Evolutionary conservation across 352 stramenopile genomes (phyloP).

Genomic region (Lagenidium sp.): DNA sequence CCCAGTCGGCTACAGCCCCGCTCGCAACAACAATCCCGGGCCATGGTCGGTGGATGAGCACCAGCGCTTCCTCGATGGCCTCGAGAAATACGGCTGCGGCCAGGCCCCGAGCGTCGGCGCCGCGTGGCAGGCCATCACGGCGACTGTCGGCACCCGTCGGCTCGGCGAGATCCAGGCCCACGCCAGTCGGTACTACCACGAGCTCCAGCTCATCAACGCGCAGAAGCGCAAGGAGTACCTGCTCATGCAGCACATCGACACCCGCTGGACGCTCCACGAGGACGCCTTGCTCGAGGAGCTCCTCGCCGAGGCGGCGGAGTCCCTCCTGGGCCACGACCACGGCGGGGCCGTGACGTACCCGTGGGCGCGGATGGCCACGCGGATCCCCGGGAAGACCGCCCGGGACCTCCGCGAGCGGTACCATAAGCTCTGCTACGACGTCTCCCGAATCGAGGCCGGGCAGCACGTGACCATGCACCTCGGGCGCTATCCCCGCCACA

Average conservation of each 20-base stretch:
- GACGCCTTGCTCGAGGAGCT: conserved; percentile 58
- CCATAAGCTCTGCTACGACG: conserved; percentile 67
- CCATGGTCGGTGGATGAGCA: conserved; percentile 58
- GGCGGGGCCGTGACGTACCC: conserved; percentile 25
- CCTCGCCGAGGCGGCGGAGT: conserved; percentile 34
- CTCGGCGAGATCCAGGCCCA: conserved; percentile 18
- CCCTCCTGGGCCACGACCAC: too few species aligned
- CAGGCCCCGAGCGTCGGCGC: conserved; percentile 25
- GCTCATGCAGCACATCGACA: conserved; percentile 43
- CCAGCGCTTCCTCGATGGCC: conserved; percentile 46
- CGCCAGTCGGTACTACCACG: conserved; percentile 23
- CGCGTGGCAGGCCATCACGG: conserved; percentile 51
- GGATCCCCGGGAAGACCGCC: conserved; percentile 37
- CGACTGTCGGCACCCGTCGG: conserved; percentile 39
- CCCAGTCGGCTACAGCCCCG: neutral
- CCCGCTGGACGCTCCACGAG: conserved; percentile 49
- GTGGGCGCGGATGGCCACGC: conserved; percentile 48
- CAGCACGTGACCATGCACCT: conserved; percentile 57
- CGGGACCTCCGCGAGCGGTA: conserved; percentile 55
- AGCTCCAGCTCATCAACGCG: conserved; percentile 21
- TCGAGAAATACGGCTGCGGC: conserved; percentile 52
- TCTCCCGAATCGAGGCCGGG: conserved; percentile 56
- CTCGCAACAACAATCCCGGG: neutral
- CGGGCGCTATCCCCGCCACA: conserved; percentile 17
- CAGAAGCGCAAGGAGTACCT: conserved; percentile 35